Conservation (phyloP, 495 filamentous ascomycete genomes). For the Penicillium bovifimosum region DNA sequence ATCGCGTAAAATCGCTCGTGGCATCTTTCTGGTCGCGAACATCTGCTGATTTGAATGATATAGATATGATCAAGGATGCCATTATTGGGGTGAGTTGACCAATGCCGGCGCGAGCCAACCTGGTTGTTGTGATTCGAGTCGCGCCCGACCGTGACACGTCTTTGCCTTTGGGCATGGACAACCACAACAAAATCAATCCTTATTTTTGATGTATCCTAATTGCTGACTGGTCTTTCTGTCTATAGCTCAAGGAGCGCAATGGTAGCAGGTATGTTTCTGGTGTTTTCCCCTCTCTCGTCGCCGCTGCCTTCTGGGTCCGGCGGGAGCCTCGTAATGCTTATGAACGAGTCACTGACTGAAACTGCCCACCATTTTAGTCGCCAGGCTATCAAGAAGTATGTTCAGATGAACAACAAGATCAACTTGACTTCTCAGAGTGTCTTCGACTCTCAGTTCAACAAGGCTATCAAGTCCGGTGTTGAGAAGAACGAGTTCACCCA, state of each 20-base stretch:
- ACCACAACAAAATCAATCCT: constrained; percentile 22
- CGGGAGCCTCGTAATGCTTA: constrained; percentile 4
- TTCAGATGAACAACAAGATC: constrained; percentile 91
- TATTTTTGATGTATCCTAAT: constrained; percentile 13
- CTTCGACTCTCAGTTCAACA: constrained; percentile 92
- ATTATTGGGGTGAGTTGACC: constrained; percentile 59
- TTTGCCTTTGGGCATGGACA: constrained; percentile 16
- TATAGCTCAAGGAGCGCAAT: constrained; percentile 61
- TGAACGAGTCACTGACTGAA: constrained; percentile 11
- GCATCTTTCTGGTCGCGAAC: constrained; percentile 38
- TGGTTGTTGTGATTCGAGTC: constrained; percentile 32
- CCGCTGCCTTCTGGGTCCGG: neutral
- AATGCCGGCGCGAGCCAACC: constrained; percentile 21
- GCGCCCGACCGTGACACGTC: constrained; percentile 45
- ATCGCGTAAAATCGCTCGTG: constrained; percentile 37
- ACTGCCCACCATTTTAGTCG: constrained; percentile 53
- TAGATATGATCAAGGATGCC: constrained; percentile 66
- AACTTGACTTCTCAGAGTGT: constrained; percentile 57
- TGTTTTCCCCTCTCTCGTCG: constrained; percentile 7
- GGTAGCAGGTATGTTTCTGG: constrained; percentile 52
- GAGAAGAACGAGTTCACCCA: constrained; percentile 85
- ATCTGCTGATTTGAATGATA: constrained; percentile 45
- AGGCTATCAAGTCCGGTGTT: constrained; percentile 81
- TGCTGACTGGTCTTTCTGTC: constrained; percentile 31
- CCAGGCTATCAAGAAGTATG: constrained; percentile 96